Evolutionary conservation across 306 rosid species (phyloP).

Genomic region (Quercus robur): DNA sequence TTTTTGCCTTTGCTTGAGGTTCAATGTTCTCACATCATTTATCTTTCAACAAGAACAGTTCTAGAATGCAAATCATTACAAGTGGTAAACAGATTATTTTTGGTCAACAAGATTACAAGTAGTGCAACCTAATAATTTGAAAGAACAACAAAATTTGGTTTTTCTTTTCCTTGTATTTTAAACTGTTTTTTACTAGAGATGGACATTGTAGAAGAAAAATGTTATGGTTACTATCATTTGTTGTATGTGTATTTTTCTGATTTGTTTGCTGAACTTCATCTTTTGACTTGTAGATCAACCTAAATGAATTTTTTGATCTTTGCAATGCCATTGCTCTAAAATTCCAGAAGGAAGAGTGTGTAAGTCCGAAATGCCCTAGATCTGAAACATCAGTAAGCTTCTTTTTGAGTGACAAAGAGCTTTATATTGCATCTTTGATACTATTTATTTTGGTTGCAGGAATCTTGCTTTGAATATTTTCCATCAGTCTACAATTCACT

Average conservation of each 20-base stretch:
- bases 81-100: neutral
- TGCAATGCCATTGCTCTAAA: conserved; percentile 90
- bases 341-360: conserved; percentile 79
- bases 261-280: conserved; percentile 15
- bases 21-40: neutral
- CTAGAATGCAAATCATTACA: neutral
- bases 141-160: neutral
- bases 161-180: neutral
- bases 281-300: conserved; percentile 60
- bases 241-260: neutral
- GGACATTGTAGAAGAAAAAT: neutral
- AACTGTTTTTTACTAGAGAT: neutral
- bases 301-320: conserved; percentile 82
- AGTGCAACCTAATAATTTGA: neutral
- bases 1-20: too few relatives aligned
- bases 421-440: conserved; percentile 28
- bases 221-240: neutral
- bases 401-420: conserved; percentile 9
- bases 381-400: conserved; percentile 18
- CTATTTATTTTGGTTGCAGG: conserved; percentile 56
- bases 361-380: conserved; percentile 37
- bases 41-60: neutral
- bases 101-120: neutral
- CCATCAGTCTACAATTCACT: conserved; percentile 47
- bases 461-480: conserved; percentile 63